These are phyloP conservation scores for Torrubiella hemipterigena DNA, from an alignment of 2,329 filamentous ascomycete genomes.

Conservation along the genomic window DNA sequence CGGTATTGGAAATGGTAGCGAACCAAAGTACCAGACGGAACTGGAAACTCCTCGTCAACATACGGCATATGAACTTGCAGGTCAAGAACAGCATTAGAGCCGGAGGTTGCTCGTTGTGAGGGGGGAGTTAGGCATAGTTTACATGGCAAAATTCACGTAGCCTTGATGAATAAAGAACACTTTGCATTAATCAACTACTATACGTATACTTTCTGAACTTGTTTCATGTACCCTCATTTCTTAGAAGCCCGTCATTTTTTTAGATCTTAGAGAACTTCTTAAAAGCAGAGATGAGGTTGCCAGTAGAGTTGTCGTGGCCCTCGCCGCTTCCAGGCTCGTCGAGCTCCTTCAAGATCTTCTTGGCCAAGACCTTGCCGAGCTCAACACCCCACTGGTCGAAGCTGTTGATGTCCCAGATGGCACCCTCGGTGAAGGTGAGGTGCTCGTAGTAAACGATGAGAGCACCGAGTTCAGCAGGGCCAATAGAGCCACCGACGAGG, in stretches of 20 bases:
- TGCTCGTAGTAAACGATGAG: slow-evolving; percentile 99
- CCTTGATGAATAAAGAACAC: no score
- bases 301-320: slow-evolving; percentile 78
- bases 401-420: slow-evolving; percentile 98
- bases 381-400: slow-evolving; percentile 99
- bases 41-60: no score
- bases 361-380: slow-evolving; percentile 89
- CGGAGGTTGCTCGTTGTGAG: no score
- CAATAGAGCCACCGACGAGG: slow-evolving; percentile 80
- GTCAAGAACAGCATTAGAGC: no score
- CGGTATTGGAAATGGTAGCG: no score
- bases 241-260: slow-evolving; percentile 9
- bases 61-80: no score
- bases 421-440: slow-evolving; percentile 93
- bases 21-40: no score
- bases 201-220: no score
- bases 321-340: slow-evolving; percentile 61
- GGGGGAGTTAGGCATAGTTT: no score
- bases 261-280: slow-evolving; percentile 57
- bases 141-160: no score
- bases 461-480: slow-evolving; percentile 83
- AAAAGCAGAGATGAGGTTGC: slow-evolving; percentile 81
- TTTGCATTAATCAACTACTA: no score
- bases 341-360: slow-evolving; percentile 79
- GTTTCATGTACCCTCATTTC: background rate